These are phyloP conservation scores for Curvularia verruculosa DNA, from an alignment of 2,329 filamentous ascomycete species.

Conservation along the genomic window DNA sequence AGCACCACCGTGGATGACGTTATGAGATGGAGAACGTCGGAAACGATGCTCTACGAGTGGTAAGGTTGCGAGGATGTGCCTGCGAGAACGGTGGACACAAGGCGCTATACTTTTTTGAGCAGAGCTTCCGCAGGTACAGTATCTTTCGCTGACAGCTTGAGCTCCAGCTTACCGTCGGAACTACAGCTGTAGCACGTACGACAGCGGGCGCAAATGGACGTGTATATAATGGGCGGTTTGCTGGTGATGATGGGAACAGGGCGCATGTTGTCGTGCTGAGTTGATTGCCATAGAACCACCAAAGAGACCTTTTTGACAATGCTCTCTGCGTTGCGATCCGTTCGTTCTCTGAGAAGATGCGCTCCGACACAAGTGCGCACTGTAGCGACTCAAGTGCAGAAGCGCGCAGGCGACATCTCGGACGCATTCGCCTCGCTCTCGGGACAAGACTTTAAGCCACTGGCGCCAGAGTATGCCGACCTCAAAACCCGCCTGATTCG, in stretches of 20 bases:
- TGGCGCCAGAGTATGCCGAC: conserved; percentile 54
- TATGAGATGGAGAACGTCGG: conserved; percentile 24
- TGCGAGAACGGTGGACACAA: conserved; percentile 8
- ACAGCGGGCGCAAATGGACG: conserved; percentile 10
- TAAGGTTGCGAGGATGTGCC: conserved; percentile 11
- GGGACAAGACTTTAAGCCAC: conserved; percentile 53
- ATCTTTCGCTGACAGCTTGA: conserved; percentile 19
- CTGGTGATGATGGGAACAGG: conserved; percentile 14
- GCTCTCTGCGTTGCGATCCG: conserved; percentile 37
- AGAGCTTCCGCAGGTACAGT: conserved; percentile 27
- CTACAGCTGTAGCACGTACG: not conserved
- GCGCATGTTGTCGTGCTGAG: conserved; percentile 17
- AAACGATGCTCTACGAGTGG: conserved; percentile 22
- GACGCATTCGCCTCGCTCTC: conserved; percentile 58
- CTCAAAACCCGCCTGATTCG: conserved; percentile 54
- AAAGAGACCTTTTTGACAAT: conserved; percentile 26
- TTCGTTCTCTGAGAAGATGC: conserved; percentile 32
- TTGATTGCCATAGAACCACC: conserved; percentile 1
- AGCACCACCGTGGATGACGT: conserved; percentile 20
- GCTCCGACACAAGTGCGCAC: conserved; percentile 33
- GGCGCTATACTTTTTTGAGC: conserved; percentile 24
- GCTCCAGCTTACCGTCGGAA: conserved; percentile 29
- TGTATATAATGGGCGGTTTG: conserved; percentile 30
- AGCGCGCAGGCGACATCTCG: conserved; percentile 57
- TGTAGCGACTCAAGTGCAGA: conserved; percentile 46